These are phyloP conservation scores for Lasiosphaeriaceae sp. DNA, from an alignment of 495 filamentous ascomycete species.

Conservation along the genomic window DNA sequence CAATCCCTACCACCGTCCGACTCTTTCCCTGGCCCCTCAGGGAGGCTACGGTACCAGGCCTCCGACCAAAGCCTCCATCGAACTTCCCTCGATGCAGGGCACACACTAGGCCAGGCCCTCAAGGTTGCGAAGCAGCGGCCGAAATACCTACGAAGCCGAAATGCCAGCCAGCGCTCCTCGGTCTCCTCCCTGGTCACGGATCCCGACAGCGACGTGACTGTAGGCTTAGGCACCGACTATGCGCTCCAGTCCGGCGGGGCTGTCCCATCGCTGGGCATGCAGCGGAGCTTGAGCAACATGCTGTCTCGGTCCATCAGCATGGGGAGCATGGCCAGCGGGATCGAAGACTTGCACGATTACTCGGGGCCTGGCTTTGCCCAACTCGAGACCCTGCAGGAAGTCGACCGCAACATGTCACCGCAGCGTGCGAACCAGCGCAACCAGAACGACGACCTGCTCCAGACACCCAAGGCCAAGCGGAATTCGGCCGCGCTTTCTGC, in stretches of 20 bases:
- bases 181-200: constrained; percentile 67
- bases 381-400: constrained; percentile 52
- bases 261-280: constrained; percentile 53
- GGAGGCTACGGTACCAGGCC: not conserved
- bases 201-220: constrained; percentile 64
- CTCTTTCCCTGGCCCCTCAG: not conserved
- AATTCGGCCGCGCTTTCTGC: constrained; percentile 41
- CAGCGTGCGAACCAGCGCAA: constrained; percentile 18
- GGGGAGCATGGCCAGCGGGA: constrained; percentile 90
- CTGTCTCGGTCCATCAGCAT: constrained; percentile 81
- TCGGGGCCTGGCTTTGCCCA: constrained; percentile 24
- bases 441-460: constrained; percentile 28
- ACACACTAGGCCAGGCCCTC: constrained; percentile 28
- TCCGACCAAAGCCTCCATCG: constrained; percentile 28
- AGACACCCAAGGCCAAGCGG: constrained; percentile 50
- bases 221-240: constrained; percentile 70
- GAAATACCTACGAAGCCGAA: constrained; percentile 67
- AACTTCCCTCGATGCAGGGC: constrained; percentile 29
- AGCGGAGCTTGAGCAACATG: constrained; percentile 48
- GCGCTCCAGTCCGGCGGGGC: constrained; percentile 82
- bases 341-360: constrained; percentile 71
- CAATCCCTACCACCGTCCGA: constrained; percentile 5
- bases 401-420: constrained; percentile 33
- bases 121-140: constrained; percentile 47
- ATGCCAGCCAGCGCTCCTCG: constrained; percentile 74